Evolutionary conservation across 495 filamentous ascomycete genomes (phyloP).

Genomic region (Daldinia vernicosa): DNA sequence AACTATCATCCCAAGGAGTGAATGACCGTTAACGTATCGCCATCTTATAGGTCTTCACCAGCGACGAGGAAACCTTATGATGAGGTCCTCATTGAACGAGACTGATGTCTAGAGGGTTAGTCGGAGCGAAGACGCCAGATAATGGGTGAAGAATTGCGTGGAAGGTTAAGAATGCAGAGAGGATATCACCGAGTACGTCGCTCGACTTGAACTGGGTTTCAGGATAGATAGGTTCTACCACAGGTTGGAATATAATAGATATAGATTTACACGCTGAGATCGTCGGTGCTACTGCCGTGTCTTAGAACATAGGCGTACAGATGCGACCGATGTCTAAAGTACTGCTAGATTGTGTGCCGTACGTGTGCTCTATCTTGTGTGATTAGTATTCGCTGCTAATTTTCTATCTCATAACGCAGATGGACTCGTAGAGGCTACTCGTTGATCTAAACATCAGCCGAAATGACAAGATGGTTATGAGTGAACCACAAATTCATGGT

Average conservation of each 20-base stretch:
- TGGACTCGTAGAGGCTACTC: too few relatives aligned
- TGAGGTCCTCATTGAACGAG: constrained; percentile 12
- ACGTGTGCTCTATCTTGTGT: too few relatives aligned
- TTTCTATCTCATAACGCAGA: too few relatives aligned
- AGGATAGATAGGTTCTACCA: constrained; percentile 20
- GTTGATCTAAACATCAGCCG: too few relatives aligned
- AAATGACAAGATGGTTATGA: too few relatives aligned
- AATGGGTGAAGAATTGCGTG: not conserved
- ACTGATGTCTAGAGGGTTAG: constrained; percentile 9
- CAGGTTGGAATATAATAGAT: constrained; percentile 21
- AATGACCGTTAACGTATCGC: not conserved
- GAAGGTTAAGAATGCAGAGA: not conserved
- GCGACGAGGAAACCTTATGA: not conserved
- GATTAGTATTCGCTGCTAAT: too few relatives aligned
- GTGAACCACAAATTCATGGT: too few relatives aligned
- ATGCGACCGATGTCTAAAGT: not conserved
- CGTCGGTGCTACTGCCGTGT: not conserved
- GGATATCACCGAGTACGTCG: constrained; percentile 23
- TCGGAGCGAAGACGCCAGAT: not conserved
- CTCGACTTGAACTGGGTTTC: constrained; percentile 32
- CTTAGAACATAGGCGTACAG: not conserved
- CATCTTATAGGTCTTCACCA: constrained; percentile 1
- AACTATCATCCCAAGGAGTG: not conserved
- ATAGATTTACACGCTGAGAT: constrained; percentile 11
- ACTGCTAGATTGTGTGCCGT: not conserved